Percentiles rank a stretch among this genome's conserved stretches.
These are phyloP conservation scores for Gossypium lobatum DNA, from an alignment of 441 rosid genomes.

Conservation along the genomic window DNA sequence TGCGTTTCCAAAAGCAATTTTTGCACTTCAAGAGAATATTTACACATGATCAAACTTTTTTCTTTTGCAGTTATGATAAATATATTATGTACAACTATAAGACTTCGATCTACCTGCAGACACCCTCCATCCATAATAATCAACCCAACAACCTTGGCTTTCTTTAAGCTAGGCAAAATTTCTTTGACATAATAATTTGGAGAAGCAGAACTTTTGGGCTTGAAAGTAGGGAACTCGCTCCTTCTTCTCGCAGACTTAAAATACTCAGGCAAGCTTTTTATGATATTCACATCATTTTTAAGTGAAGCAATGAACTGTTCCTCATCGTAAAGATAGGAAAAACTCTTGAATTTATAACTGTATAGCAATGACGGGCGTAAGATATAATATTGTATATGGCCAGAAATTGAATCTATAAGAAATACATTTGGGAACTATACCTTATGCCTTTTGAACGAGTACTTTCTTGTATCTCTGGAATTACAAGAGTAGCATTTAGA, in stretches of 20 bases:
- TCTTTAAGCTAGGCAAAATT: slow-evolving; percentile 71
- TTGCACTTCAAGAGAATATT: neutral
- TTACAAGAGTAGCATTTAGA: slow-evolving; percentile 98
- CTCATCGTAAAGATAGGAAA: slow-evolving; percentile 87
- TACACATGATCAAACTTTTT: slow-evolving; percentile 13
- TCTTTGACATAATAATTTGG: slow-evolving; percentile 69
- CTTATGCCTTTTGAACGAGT: slow-evolving; percentile 87
- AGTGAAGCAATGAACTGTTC: slow-evolving; percentile 91
- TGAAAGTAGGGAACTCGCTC: slow-evolving; percentile 66
- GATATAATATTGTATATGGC: slow-evolving; percentile 5
- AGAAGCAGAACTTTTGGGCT: slow-evolving; percentile 75
- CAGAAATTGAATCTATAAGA: slow-evolving; percentile 17
- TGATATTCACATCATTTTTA: slow-evolving; percentile 63
- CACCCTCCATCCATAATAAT: slow-evolving; percentile 80
- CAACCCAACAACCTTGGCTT: slow-evolving; percentile 66
- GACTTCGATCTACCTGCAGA: slow-evolving; percentile 59
- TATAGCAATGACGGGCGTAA: slow-evolving; percentile 17
- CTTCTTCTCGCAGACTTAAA: slow-evolving; percentile 78
- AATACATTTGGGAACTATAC: slow-evolving; percentile 32
- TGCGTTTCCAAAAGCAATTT: neutral
- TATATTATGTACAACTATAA: slow-evolving; percentile 4
- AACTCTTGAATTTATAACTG: slow-evolving; percentile 90
- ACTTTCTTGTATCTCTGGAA: slow-evolving; percentile 98
- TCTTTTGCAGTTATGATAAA: neutral
- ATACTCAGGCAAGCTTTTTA: slow-evolving; percentile 68